phyloP scores from a whole-genome alignment of 257 asterid genomes.

The Solanum sejunctum region DNA sequence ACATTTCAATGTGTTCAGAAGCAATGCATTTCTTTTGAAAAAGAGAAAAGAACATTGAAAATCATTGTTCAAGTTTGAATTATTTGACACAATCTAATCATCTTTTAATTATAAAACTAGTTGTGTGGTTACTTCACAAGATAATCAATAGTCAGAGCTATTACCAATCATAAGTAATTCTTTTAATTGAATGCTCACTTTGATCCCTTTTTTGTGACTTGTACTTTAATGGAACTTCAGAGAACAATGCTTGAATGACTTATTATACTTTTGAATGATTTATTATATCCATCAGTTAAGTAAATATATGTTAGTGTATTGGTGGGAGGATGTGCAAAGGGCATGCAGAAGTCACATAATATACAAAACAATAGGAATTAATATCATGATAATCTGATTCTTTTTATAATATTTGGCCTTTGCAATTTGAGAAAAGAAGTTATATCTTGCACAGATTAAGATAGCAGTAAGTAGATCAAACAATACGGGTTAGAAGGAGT shows the following conservation, averaged over 20 bases:
- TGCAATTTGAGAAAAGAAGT: neutral
- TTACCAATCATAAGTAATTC: neutral
- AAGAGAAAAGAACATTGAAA: neutral
- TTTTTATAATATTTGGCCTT: neutral
- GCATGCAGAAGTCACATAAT: neutral
- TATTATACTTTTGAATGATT: neutral
- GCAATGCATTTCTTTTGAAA: neutral
- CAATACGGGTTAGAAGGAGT: neutral
- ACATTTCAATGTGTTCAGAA: neutral
- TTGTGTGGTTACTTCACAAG: neutral
- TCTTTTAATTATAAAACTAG: neutral
- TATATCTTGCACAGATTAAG: neutral
- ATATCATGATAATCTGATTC: neutral
- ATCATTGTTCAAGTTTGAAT: neutral
- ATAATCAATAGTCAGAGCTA: neutral
- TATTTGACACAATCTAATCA: neutral
- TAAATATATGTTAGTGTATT: neutral
- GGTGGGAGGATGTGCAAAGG: neutral
- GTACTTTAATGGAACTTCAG: neutral
- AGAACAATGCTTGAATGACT: neutral
- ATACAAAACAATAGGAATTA: neutral
- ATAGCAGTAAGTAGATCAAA: neutral
- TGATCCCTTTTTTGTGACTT: neutral
- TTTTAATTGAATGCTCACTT: neutral
- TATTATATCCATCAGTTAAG: neutral